phyloP scores from a whole-genome alignment of 1,139 yeast species.

The Kurtzmaniella quercitrusa region DNA sequence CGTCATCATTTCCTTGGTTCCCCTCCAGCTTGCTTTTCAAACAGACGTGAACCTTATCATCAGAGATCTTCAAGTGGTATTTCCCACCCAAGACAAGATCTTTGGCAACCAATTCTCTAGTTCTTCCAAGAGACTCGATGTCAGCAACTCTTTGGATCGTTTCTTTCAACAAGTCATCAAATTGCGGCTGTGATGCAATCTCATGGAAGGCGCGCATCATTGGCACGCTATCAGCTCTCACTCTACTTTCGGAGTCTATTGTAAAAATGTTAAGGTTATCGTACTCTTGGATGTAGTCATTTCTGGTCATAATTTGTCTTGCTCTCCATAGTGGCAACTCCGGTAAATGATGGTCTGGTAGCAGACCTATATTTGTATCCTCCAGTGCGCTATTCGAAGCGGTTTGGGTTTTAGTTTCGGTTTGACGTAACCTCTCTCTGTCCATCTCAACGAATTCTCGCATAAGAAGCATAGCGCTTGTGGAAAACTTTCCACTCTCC shows the following conservation, averaged over 20 bases:
- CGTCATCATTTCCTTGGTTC: constrained; percentile 21
- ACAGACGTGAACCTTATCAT: constrained; percentile 13
- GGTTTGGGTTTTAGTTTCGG: constrained; percentile 18
- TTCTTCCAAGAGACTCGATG: constrained; percentile 75
- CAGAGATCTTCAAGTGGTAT: constrained; percentile 24
- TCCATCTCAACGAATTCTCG: constrained; percentile 71
- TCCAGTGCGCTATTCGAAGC: too few species aligned
- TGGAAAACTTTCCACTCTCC: constrained; percentile 77
- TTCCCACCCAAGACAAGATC: constrained; percentile 57
- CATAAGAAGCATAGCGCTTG: constrained; percentile 74
- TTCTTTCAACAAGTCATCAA: constrained; percentile 63
- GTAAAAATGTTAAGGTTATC: constrained; percentile 78
- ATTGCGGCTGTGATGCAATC: constrained; percentile 67
- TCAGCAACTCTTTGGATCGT: constrained; percentile 71
- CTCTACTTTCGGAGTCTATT: constrained; percentile 69
- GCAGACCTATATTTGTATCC: constrained; percentile 8
- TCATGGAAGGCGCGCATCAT: constrained; percentile 90
- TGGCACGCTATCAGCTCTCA: constrained; percentile 77
- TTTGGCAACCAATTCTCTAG: constrained; percentile 73
- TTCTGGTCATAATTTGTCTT: constrained; percentile 78
- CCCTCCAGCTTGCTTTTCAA: constrained; percentile 18
- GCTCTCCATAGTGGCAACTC: constrained; percentile 81
- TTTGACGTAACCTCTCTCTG: constrained; percentile 27
- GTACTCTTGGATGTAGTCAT: constrained; percentile 71
- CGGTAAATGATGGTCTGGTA: constrained; percentile 54